Evolutionary conservation across 139 green algal genomes (phyloP), one percentile per base, ranked within the genome.

Genomic region (Closterium sp.): DNA sequence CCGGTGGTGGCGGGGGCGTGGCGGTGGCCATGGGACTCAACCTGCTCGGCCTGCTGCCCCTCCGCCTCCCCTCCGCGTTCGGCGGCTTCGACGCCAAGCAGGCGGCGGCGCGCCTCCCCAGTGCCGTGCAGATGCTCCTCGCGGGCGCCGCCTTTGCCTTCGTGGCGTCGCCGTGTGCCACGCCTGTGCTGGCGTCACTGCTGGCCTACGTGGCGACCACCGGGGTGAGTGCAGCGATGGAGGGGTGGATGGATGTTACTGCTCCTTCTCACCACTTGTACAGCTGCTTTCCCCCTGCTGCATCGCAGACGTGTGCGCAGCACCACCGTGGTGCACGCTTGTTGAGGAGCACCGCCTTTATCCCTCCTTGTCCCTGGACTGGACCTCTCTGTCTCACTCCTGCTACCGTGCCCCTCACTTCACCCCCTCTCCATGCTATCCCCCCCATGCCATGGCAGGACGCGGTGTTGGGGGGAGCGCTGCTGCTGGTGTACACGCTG

Each of bases 91-190:
- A 93, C 50, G 86, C 90, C 13, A 62, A 45, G 28, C 27, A 50
- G 85, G 85, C 85, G 84, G 90, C 90, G n/a, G 90, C 90, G 29
- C 22, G 42, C 24, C 90, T 93, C 24, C 90, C 90, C 84, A 32
- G n/a, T 24, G n/a, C 28, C 2, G 91, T 96, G 62, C 96, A 97
- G 86, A 97, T 98, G 17, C 99, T 98, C 95, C 91, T 98, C 22
- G 97, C 97, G 73, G 98, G 98, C 19, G 93, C 97, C 24, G 97
- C 96, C 0, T 99, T 99, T 95, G 98, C 98, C 4, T 96, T 99
- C 85, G 98, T 97, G 31, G 98, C 98, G 6, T 99, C 97, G 27
- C 98, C 97, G 9, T 98, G 97, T 97, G 98, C 96, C 93, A 99
- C 98, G 27, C 98, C 98, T 10, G 97, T 99, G 70, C 96, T 99